Evolutionary conservation across 805 yeast genomes (phyloP).

Genomic region (Cyberlindnera bimundalis): DNA sequence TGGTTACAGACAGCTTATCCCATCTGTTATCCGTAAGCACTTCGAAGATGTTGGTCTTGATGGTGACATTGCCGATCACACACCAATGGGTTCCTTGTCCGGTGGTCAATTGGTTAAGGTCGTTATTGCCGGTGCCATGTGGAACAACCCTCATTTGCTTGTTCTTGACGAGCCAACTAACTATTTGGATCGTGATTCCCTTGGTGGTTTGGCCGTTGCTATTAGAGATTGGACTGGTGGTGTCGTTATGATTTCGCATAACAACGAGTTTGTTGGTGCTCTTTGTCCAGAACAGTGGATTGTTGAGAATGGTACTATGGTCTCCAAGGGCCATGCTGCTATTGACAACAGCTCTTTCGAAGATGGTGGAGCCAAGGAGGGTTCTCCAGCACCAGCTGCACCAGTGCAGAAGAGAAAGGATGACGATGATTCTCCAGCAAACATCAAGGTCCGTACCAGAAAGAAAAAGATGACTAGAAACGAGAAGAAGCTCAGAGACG

Average conservation of each 20-base stretch:
- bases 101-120: constrained; percentile 99
- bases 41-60: constrained; percentile 97
- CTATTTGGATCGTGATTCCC: constrained; percentile 95
- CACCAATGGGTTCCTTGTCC: constrained; percentile 92
- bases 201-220: constrained; percentile 96
- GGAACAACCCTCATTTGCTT: constrained; percentile 97
- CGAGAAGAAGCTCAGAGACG: constrained; percentile 86
- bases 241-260: constrained; percentile 97
- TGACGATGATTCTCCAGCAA: constrained; percentile 91
- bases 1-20: constrained; percentile 92
- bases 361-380: constrained; percentile 59
- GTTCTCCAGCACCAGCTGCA: constrained; percentile 45
- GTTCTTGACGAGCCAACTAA: constrained; percentile 98
- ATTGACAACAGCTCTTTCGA: constrained; percentile 80
- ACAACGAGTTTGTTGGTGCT: constrained; percentile 95
- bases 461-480: constrained; percentile 98
- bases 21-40: constrained; percentile 91
- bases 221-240: constrained; percentile 98
- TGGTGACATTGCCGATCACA: constrained; percentile 97
- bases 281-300: constrained; percentile 98
- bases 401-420: constrained; percentile 41
- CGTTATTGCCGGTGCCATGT: constrained; percentile 99
- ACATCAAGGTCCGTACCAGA: constrained; percentile 86
- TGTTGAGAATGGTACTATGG: constrained; percentile 87
- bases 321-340: constrained; percentile 73